Evolutionary conservation across 352 stramenopile genomes (phyloP).

Genomic region (Globisporangium splendens): DNA sequence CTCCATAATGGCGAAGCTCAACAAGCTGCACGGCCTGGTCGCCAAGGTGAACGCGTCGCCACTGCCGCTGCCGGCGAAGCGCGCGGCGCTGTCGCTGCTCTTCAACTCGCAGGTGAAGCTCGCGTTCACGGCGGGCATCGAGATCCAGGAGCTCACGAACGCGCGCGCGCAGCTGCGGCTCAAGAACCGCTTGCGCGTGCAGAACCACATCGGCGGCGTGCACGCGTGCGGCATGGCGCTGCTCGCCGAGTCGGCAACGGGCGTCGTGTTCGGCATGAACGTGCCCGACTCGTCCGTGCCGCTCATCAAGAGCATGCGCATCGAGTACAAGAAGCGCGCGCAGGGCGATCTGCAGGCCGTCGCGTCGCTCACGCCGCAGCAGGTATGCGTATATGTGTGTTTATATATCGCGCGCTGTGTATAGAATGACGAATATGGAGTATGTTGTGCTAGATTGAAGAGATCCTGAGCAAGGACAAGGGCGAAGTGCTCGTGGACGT

Average conservation of each 20-base stretch:
- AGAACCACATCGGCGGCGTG: constrained; percentile 88
- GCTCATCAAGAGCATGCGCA: constrained; percentile 81
- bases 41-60: constrained; percentile 42
- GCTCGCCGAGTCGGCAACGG: constrained; percentile 75
- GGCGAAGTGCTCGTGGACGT: constrained; percentile 72
- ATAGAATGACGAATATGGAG: neutral
- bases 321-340: constrained; percentile 72
- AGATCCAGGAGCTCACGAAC: constrained; percentile 58
- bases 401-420: too few species aligned
- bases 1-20: constrained; percentile 26
- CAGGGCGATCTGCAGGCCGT: constrained; percentile 71
- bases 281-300: constrained; percentile 78
- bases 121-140: constrained; percentile 69
- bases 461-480: constrained; percentile 68
- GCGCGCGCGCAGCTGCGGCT: constrained; percentile 47
- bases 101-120: constrained; percentile 88
- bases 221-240: constrained; percentile 87
- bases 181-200: constrained; percentile 70
- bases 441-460: constrained; percentile 23
- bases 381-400: constrained; percentile 27
- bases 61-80: constrained; percentile 32
- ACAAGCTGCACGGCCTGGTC: constrained; percentile 58
- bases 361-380: constrained; percentile 59
- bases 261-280: constrained; percentile 86
- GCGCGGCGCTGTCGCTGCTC: constrained; percentile 57